Base-by-base conservation (phyloP, 208 protist species). In the Wallacemonas sp. region DNA sequence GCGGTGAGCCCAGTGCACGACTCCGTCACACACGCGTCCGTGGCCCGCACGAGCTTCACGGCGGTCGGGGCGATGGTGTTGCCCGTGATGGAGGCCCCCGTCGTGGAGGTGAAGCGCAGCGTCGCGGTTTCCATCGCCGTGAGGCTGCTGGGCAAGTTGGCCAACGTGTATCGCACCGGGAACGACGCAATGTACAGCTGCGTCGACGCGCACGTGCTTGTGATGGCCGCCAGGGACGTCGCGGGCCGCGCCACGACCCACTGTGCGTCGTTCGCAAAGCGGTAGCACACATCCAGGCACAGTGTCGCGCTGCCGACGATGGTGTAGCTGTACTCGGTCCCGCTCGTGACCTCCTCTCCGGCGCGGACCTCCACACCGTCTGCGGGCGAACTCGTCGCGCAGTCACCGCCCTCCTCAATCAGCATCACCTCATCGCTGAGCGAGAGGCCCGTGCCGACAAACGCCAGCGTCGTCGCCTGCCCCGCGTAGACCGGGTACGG, bases 231-330 rank as follows among this genome's bases (percentile, higher is more conserved):
- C 46, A 27, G 30, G 23, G 68, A 24, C 16, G 61, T 38, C 47
- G 65, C 21, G 32, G 77, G 61, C 1, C 75, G 70, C 11, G 83
- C 75, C 2, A 90, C 69, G 4, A 88, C 68, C 85, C 86, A 96
- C 27, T 43, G 44, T 19, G 47, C 56, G 16, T 56, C 75, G 27
- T 72, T 68, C 14, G 58, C 9, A 12, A 89, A 61, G 17, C 65
- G 75, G 75, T 96, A 95, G 66, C 92, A 96, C 41, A 93, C 60
- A 34, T 65, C 64, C 21, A 92, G 55, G 70, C 92, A 96, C 33
- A 82, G 65, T 19, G 77, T 75, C 1, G 77, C 82, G 0, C 44
- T 23, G 14, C 88, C 88, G 29, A 96, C 73, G 19, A 91, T 60
- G 49, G 73, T 74, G 72, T 91, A 95, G 23, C 39, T 27, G 63